phyloP scores from a whole-genome alignment of 2,329 filamentous ascomycete species.

The Claviceps digitariae region DNA sequence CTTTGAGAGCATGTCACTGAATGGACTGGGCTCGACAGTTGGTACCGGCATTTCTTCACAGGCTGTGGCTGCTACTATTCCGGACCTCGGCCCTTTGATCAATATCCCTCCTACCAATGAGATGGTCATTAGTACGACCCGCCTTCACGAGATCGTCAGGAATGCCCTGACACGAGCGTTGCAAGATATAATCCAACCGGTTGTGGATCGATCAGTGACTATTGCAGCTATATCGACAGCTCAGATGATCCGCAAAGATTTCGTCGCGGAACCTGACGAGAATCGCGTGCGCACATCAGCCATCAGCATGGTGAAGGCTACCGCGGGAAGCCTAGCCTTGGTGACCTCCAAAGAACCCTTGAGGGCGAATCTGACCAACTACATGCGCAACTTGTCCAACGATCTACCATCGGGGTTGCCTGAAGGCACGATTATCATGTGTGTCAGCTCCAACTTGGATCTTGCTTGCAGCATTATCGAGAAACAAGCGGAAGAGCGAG shows the following conservation, averaged over 20 bases:
- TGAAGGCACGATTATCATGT: constrained; percentile 94
- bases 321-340: constrained; percentile 82
- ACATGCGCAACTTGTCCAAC: constrained; percentile 60
- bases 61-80: constrained; percentile 65
- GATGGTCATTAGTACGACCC: constrained; percentile 58
- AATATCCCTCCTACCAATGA: constrained; percentile 71
- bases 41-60: constrained; percentile 64
- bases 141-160: constrained; percentile 65
- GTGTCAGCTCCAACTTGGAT: constrained; percentile 95
- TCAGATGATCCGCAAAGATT: constrained; percentile 93
- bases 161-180: constrained; percentile 80
- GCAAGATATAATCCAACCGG: constrained; percentile 91
- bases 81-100: constrained; percentile 68
- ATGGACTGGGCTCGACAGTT: constrained; percentile 54
- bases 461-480: constrained; percentile 88
- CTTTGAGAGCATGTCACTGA: constrained; percentile 72
- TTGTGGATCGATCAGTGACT: constrained; percentile 93
- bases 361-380: constrained; percentile 93
- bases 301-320: constrained; percentile 86
- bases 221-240: constrained; percentile 95
- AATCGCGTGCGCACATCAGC: constrained; percentile 75
- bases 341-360: constrained; percentile 98
- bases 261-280: constrained; percentile 83
- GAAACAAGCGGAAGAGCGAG: constrained; percentile 86
- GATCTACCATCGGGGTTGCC: constrained; percentile 71